Base-by-base conservation (phyloP, 768 basidiomycete species). In the Mycena amicta region DNA sequence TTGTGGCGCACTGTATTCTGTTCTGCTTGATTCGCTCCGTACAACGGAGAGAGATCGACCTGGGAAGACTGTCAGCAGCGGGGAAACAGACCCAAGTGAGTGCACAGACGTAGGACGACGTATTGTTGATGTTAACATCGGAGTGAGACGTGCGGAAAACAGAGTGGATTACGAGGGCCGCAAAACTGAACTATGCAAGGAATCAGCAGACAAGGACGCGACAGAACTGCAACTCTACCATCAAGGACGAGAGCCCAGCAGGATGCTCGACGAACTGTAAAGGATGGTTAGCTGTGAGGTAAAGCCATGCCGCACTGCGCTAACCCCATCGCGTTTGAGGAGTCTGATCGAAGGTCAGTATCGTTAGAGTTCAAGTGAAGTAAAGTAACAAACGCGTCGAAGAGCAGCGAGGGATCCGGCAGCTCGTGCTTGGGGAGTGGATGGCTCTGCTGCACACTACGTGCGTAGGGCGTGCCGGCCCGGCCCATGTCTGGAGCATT, bases 41-140 rank as follows among this genome's bases (percentile, higher is more conserved):
- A 95, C 26, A 95, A 74, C 2, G 91, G 90, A 2, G 86, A 83
- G 2, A 95, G 80, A 67, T 95, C 93, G 51, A 94, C 86, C n/a
- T n/a, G n/a, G n/a, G n/a, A n/a, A n/a, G n/a, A n/a, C n/a, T n/a
- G n/a, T n/a, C n/a, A n/a, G n/a, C n/a, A n/a, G n/a, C n/a, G n/a
- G n/a, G n/a, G n/a, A n/a, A n/a, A n/a, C n/a, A n/a, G n/a, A n/a
- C n/a, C n/a, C n/a, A n/a, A n/a, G n/a, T n/a, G n/a, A n/a, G n/a
- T n/a, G n/a, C n/a, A n/a, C n/a, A n/a, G n/a, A n/a, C n/a, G 66
- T 95, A 95, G 13, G 90, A 88, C 0, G 90, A 90, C 2, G 93
- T 93, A 68, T 92, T 83, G 72, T 95, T 95, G 64, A 91, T 85
- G 66, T 80, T 81, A 16, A 79, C 76, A 50, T 89, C 76, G 11